A percentile compares a stretch with the other conserved stretches of the same genome.
These are phyloP conservation scores for Inosperma sp. DNA, from an alignment of 768 basidiomycete species.

Conservation along the genomic window DNA sequence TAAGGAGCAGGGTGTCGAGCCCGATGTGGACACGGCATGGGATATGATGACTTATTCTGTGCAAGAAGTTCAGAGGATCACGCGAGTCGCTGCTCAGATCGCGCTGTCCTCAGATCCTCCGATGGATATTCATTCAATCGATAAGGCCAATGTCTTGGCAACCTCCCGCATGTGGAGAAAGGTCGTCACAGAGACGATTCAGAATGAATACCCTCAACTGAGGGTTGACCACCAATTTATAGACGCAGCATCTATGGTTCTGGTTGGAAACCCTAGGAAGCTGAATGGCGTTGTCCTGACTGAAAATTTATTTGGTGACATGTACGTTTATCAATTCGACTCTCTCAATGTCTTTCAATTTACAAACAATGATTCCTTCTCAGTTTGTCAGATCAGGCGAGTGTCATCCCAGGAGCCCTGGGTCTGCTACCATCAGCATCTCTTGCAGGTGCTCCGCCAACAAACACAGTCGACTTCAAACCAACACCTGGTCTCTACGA, in stretches of 20 bases:
- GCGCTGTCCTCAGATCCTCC: constrained; percentile 81
- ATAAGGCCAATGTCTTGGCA: constrained; percentile 98
- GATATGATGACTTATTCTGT: constrained; percentile 94
- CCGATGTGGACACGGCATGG: constrained; percentile 69
- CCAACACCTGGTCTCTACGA: constrained; percentile 90
- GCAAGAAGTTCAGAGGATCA: constrained; percentile 88
- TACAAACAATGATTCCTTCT: constrained; percentile 3
- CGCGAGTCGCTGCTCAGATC: constrained; percentile 91
- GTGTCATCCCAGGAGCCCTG: constrained; percentile 96
- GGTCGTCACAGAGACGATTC: constrained; percentile 80
- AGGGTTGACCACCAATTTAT: constrained; percentile 88
- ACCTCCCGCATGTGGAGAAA: constrained; percentile 92
- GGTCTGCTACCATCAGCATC: constrained; percentile 96
- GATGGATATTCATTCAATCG: constrained; percentile 85
- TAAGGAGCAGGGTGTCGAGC: constrained; percentile 73
- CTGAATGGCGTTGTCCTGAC: constrained; percentile 94
- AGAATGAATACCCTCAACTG: constrained; percentile 84
- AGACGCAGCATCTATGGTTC: constrained; percentile 94
- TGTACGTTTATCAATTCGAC: constrained; percentile 52
- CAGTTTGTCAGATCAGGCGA: constrained; percentile 93
- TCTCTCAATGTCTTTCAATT: constrained; percentile 1
- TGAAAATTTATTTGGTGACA: constrained; percentile 95
- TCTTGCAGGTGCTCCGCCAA: constrained; percentile 76
- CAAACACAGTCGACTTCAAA: constrained; percentile 61
- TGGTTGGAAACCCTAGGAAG: constrained; percentile 84